A percentile compares a stretch with the other conserved stretches of the same genome.
Evolutionary conservation across 331 rosid genomes (phyloP).

Genomic region (Telfairia occidentalis): DNA sequence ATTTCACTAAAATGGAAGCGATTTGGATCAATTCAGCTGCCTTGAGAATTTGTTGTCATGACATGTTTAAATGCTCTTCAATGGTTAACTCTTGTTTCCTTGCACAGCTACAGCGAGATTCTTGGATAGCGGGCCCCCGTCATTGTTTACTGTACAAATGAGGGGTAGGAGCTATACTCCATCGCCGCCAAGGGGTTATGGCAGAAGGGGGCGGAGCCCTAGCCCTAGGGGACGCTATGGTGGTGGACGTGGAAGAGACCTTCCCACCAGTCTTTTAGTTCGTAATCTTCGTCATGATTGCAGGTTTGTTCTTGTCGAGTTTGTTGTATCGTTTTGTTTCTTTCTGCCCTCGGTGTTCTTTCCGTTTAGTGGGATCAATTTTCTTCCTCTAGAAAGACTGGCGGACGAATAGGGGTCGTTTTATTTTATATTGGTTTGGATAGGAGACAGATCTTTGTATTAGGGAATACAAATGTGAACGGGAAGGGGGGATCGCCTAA

Average conservation of each 20-base stretch:
- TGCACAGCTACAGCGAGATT: not conserved
- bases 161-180: conserved; percentile 94
- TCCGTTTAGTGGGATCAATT: not conserved
- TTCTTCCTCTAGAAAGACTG: not conserved
- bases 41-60: not conserved
- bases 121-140: not conserved
- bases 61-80: not conserved
- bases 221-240: conserved; percentile 89
- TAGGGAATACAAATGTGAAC: not conserved
- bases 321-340: not conserved
- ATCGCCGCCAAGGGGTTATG: conserved; percentile 77
- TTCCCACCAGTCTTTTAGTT: conserved; percentile 87
- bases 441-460: not conserved
- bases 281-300: conserved; percentile 98
- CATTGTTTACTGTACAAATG: conserved; percentile 24
- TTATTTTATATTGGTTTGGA: not conserved
- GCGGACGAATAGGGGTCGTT: not conserved
- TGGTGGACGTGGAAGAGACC: conserved; percentile 59
- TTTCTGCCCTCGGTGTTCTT: not conserved
- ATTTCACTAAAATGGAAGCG: not conserved
- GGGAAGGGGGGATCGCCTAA: not conserved
- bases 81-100: not conserved
- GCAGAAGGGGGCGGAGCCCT: conserved; percentile 81
- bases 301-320: conserved; percentile 32
- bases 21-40: not conserved